Base-by-base conservation (phyloP, 768 basidiomycete species). In the Phaeotremella fagi region DNA sequence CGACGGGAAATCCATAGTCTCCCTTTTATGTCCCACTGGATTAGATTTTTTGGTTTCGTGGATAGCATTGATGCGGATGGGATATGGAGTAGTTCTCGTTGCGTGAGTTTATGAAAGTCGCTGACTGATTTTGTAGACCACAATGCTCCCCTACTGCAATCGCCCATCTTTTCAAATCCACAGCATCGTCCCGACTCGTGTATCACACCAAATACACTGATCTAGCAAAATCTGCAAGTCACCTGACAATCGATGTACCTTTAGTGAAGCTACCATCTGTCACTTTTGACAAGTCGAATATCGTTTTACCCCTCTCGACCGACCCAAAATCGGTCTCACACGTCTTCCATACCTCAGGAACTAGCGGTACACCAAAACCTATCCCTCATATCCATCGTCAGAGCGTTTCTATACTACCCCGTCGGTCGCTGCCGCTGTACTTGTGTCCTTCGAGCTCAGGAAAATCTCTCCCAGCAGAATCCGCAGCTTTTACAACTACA, bases 311-410 rank as follows among this genome's bases (percentile, higher is more conserved):
- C 25, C 43, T 27, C 29, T 25, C 29, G 29, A 3, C 5, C 44
- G 23, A 20, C n/a, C 47, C 68, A 75, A 38, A 18, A 36, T 37
- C 55, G 0, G 44, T 60, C n/a, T 71, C 70, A 3, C 70, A 71
- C 43, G 33, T 71, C 54, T 71, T 81, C 45, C 80, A 81, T 56
- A 78, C 78, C 3, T 77, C 76, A 2, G 80, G 80, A 25, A 63
- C 78, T 45, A 81, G 81, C 12, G 82, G 81, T 0, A 79, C 75
- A 45, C 81, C 81, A 1, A 81, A 73, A 52, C 68, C 66, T 1
- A 71, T 71, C 31, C 63, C 65, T 2, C 49, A 68, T 76, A 64
- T 77, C 75, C 23, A 79, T 78, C 25, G 61, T 63, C 36, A 57
- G 71, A 51, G 76, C 75, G 63, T 68, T 18, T 12, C 52, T 0